A percentile compares a stretch with the other conserved stretches of the same genome.
Evolutionary conservation across 805 yeast species (phyloP).

Genomic region (Candida lessepsii): DNA sequence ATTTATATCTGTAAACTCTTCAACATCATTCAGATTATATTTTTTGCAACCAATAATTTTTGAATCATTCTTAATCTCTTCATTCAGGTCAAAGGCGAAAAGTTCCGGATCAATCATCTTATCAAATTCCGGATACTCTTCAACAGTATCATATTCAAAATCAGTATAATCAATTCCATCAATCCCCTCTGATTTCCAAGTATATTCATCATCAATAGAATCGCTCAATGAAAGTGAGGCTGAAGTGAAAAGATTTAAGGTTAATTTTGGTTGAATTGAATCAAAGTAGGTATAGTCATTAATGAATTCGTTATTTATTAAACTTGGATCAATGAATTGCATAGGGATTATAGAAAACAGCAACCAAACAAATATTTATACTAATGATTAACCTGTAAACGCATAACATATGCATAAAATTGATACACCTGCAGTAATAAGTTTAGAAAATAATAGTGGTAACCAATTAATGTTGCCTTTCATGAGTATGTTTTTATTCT

Average conservation of each 20-base stretch:
- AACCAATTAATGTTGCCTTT: too few relatives aligned
- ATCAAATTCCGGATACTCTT: neutral
- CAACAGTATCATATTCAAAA: neutral
- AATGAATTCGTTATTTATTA: neutral
- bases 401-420: too few relatives aligned
- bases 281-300: neutral
- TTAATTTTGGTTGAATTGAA: neutral
- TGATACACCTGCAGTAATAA: too few relatives aligned
- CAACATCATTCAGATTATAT: too few relatives aligned
- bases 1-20: too few relatives aligned
- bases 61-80: too few relatives aligned
- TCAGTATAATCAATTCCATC: constrained; percentile 2
- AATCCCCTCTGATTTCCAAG: constrained; percentile 1
- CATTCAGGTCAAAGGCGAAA: too few relatives aligned
- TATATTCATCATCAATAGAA: neutral
- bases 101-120: neutral
- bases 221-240: neutral
- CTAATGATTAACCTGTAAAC: neutral
- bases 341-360: neutral
- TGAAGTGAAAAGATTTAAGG: neutral
- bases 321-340: constrained; percentile 8
- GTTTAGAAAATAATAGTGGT: too few relatives aligned
- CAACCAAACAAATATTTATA: neutral
- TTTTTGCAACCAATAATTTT: too few relatives aligned
- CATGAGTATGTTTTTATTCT: too few relatives aligned